Base-by-base conservation (phyloP, 441 rosid genomes). In the Omphalea diandra region DNA sequence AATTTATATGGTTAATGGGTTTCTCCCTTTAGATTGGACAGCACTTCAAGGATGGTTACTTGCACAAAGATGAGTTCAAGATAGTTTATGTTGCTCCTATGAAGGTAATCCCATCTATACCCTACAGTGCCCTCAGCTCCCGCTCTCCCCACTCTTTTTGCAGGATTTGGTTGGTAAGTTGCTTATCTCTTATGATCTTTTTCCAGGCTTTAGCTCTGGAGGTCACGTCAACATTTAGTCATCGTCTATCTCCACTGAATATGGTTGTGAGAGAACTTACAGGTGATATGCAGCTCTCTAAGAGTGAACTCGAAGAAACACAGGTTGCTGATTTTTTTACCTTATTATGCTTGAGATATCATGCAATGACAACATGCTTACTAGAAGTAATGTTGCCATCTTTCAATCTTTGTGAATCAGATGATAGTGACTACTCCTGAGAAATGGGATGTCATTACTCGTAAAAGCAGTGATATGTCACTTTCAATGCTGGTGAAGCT, bases 371-470 rank as follows among this genome's bases (percentile, higher is more conserved):
- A 49, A 58, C 70, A 59, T 66, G 44, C 59, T 38, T 62, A 57
- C 67, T 52, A 9, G 31, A 68, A 60, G 65, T 71, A 65, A 68
- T 49, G 63, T 75, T 78, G 78, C 32, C 57, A 70, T 36, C 55
- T 68, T 73, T 41, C 33, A 47, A 9, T 54, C 72, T 71, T 55
- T 79, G 44, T 83, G 76, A 55, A 76, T 83, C 82, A 94, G 98
- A 94, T 94, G 98, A 94, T 94, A 72, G 98, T 94, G 76, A 94
- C 98, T 71, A 94, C 98, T 32, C 98, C 98, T 54, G 98, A 94
- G 87, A 94, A 94, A 83, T 94, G 98, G 98, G 98, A 94, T 88
- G 98, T 94, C 75, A 94, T 94, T 80, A 92, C 98, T 73, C 97
- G 98, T 74, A 94, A 94, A 81, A 94, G 97, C 86, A 94, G 98